These are phyloP conservation scores for Decorospora gaudefroyi DNA, from an alignment of 2,329 filamentous ascomycete genomes.

Conservation along the genomic window DNA sequence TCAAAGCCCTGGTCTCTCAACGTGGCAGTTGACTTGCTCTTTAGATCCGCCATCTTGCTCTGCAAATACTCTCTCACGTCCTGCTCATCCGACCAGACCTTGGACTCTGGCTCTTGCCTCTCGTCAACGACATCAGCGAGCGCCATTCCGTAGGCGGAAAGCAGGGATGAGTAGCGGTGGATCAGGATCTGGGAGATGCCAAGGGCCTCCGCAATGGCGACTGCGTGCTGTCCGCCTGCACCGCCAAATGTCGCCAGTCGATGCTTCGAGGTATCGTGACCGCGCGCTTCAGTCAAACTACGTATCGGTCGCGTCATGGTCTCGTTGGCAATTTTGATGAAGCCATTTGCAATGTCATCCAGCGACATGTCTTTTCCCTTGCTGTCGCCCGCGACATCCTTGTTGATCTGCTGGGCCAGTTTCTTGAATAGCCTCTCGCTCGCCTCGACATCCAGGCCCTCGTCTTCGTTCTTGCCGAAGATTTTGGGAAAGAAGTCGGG, in stretches of 20 bases:
- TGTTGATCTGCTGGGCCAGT: constrained; percentile 76
- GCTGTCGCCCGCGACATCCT: constrained; percentile 66
- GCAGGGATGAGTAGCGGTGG: constrained; percentile 83
- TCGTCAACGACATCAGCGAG: constrained; percentile 92
- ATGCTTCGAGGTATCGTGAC: constrained; percentile 87
- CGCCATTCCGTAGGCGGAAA: constrained; percentile 92
- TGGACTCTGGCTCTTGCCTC: constrained; percentile 74
- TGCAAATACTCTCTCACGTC: constrained; percentile 66
- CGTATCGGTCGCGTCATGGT: constrained; percentile 90
- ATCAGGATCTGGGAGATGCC: constrained; percentile 85
- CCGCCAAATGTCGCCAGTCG: constrained; percentile 91
- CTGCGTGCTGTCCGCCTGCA: constrained; percentile 87
- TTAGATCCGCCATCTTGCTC: constrained; percentile 76
- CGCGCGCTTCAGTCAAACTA: constrained; percentile 88
- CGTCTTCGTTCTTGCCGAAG: constrained; percentile 85
- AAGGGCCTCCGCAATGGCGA: constrained; percentile 84
- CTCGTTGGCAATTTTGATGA: constrained; percentile 87
- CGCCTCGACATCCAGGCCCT: constrained; percentile 75
- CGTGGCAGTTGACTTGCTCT: constrained; percentile 69
- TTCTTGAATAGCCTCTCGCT: constrained; percentile 76
- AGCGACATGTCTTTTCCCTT: constrained; percentile 67
- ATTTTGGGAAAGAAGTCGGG: constrained; percentile 96
- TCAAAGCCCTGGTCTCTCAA: constrained; percentile 79
- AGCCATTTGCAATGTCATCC: constrained; percentile 87
- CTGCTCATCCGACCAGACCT: constrained; percentile 62